Percentiles rank a stretch among this genome's conserved stretches.
These are phyloP conservation scores for Magnaporthiopsis incrustans DNA, from an alignment of 2,329 filamentous ascomycete genomes.

Conservation along the genomic window DNA sequence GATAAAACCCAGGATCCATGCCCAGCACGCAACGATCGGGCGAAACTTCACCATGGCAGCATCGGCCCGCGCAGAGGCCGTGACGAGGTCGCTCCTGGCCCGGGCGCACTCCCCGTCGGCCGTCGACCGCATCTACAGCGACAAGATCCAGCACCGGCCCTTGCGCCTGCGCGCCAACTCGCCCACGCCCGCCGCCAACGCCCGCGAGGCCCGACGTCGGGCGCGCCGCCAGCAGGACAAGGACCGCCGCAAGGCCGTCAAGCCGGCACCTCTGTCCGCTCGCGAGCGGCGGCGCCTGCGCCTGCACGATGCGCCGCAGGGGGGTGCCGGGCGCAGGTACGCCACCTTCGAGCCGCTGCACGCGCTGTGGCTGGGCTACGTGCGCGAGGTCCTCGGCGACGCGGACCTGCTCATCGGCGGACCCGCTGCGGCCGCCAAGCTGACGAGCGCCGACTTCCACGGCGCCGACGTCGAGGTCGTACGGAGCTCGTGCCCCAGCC, in stretches of 20 bases:
- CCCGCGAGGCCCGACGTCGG: conserved; percentile 48
- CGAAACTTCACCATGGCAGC: conserved; percentile 7
- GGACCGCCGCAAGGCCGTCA: conserved; percentile 36
- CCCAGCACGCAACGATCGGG: background rate
- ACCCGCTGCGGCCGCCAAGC: conserved; percentile 57
- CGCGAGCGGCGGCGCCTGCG: conserved; percentile 65
- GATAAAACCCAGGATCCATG: background rate
- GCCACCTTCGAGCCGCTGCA: conserved; percentile 71
- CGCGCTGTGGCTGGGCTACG: conserved; percentile 74
- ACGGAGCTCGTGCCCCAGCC: conserved; percentile 67
- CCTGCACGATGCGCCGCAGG: conserved; percentile 64
- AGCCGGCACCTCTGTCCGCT: conserved; percentile 65
- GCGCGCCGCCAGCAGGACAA: conserved; percentile 39
- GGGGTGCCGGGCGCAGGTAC: conserved; percentile 54
- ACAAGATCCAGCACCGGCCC: conserved; percentile 76
- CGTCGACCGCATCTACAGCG: conserved; percentile 63
- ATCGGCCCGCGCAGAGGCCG: conserved; percentile 23
- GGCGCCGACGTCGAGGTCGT: conserved; percentile 79
- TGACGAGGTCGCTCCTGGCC: conserved; percentile 59
- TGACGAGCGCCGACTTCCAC: conserved; percentile 84
- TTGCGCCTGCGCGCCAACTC: conserved; percentile 72
- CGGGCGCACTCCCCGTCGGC: conserved; percentile 73
- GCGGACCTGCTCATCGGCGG: conserved; percentile 45
- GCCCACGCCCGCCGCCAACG: conserved; percentile 49
- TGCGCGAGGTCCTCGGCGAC: conserved; percentile 68